phyloP scores from a whole-genome alignment of 345 rosid genomes.

The Orychophragmus violaceus region DNA sequence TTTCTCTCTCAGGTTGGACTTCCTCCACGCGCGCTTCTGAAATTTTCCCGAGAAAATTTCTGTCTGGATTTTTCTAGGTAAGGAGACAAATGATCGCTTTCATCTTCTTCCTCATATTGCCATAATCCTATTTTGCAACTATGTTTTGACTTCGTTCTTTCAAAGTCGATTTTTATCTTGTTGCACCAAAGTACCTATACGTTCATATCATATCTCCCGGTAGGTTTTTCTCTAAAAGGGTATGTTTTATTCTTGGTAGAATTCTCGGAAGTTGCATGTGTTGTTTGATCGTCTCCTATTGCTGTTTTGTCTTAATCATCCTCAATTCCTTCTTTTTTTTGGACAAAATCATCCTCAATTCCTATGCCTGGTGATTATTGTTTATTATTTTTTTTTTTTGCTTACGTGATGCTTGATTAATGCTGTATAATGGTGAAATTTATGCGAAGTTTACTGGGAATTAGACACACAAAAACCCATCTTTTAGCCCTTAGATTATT shows the following conservation, averaged over 20 bases:
- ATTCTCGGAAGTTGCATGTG: background rate
- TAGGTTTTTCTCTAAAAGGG: background rate
- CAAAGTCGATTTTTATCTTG: background rate
- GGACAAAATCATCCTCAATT: background rate
- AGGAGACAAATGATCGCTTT: constrained; percentile 6
- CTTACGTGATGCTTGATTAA: background rate
- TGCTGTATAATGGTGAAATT: background rate
- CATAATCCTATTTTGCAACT: background rate
- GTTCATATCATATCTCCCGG: background rate
- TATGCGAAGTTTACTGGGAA: background rate
- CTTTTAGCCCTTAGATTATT: background rate
- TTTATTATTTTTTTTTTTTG: background rate
- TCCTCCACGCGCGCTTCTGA: constrained; percentile 13
- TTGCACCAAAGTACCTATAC: constrained; percentile 11
- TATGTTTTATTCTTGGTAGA: background rate
- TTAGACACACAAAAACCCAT: background rate
- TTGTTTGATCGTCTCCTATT: background rate
- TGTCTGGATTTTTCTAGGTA: background rate
- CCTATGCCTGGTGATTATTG: background rate
- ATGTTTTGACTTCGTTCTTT: constrained; percentile 7
- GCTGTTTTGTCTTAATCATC: background rate
- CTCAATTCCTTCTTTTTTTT: background rate
- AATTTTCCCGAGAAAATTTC: background rate
- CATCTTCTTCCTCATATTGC: background rate
- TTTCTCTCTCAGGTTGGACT: constrained; percentile 20